Conservation (phyloP, 768 basidiomycete genomes). For the Mycena rebaudengoi region DNA sequence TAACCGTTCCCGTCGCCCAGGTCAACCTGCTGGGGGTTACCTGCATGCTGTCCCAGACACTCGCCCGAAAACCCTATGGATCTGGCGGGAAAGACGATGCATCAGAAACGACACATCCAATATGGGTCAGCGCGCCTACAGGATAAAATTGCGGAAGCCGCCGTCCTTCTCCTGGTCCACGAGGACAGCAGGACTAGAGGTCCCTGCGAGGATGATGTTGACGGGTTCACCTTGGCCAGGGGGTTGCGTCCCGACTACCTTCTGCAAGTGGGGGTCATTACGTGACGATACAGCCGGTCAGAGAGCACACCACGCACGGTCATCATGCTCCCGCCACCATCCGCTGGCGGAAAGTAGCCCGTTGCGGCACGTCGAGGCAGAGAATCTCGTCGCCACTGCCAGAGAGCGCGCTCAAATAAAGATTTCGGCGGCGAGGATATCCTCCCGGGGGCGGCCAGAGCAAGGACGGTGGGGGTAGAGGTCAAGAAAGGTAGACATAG, state of each 20-base stretch:
- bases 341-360: constrained; percentile 69
- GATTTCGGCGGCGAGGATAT: not conserved
- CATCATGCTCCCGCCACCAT: constrained; percentile 71
- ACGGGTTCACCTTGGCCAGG: constrained; percentile 84
- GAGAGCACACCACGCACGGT: constrained; percentile 59
- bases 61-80: constrained; percentile 78
- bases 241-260: constrained; percentile 68
- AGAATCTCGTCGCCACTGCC: constrained; percentile 22
- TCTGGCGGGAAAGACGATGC: constrained; percentile 48
- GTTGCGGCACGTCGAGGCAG: constrained; percentile 47
- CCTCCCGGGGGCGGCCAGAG: not conserved
- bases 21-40: constrained; percentile 72
- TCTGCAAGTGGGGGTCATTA: constrained; percentile 40
- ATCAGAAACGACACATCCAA: not conserved
- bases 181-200: constrained; percentile 77
- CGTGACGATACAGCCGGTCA: not conserved
- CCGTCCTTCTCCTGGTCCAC: constrained; percentile 67
- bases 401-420: constrained; percentile 1
- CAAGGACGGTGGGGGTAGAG: not conserved
- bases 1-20: constrained; percentile 86
- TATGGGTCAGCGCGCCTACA: constrained; percentile 57
- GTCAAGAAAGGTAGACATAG: constrained; percentile 32
- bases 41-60: constrained; percentile 85
- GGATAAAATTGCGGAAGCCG: constrained; percentile 83
- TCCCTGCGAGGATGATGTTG: constrained; percentile 81